Conservation (phyloP, 1,284 basidiomycete genomes). For the Microstroma glucosiphilum region DNA sequence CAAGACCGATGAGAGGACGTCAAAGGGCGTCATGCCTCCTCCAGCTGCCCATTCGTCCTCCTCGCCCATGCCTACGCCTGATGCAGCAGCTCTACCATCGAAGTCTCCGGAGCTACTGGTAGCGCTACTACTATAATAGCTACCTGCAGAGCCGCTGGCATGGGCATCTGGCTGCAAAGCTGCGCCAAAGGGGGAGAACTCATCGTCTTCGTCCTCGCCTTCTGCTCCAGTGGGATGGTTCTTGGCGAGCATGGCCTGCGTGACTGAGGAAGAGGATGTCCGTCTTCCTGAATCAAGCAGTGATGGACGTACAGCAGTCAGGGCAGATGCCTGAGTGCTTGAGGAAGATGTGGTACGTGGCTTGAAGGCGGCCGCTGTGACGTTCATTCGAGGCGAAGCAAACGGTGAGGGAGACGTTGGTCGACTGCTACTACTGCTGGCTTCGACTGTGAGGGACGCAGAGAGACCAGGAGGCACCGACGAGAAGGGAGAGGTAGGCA, state of each 20-base stretch:
- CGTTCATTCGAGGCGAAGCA: conserved; percentile 42
- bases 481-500: conserved; percentile 19
- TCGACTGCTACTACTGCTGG: conserved; percentile 18
- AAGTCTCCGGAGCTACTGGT: not conserved
- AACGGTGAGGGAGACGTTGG: conserved; percentile 35
- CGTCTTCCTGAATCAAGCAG: not conserved
- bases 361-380: conserved; percentile 39
- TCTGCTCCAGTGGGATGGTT: conserved; percentile 22
- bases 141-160: not conserved
- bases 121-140: not conserved
- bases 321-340: not conserved
- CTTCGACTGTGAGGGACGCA: no score
- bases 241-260: conserved; percentile 14
- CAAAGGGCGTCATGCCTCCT: conserved; percentile 78
- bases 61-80: not conserved
- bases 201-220: conserved; percentile 57
- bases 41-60: conserved; percentile 5
- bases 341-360: conserved; percentile 23
- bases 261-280: not conserved
- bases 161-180: conserved; percentile 13
- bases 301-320: not conserved
- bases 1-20: conserved; percentile 83
- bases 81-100: not conserved
- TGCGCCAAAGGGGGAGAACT: conserved; percentile 57
- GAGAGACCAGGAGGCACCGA: conserved; percentile 23